Base-by-base conservation (phyloP, 2,329 filamentous ascomycete genomes). In the Fusarium drepaniforme region DNA sequence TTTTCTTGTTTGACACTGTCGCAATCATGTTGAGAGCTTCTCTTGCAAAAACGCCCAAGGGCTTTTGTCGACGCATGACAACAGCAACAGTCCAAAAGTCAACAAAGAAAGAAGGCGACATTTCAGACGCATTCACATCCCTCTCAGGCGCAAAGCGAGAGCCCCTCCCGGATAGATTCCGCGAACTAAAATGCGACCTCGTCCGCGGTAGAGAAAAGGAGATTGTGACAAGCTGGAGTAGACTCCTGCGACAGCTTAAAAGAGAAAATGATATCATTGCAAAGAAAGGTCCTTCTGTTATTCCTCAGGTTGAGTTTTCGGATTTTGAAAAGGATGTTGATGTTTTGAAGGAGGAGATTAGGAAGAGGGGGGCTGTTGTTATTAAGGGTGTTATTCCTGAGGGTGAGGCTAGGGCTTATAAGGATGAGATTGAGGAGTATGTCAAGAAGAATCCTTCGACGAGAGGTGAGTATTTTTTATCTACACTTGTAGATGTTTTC, bases 361-460 rank as follows among this genome's bases (percentile, higher is more conserved):
- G 84, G 69, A 90, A 91, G 75, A 86, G 91, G 2, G 93, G 92
- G 11, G 89, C 87, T 0, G 89, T 89, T 1, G 90, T 95, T 2
- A 86, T 95, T 25, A 87, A 89, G 51, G 90, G 90, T 15, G 93
- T 94, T 5, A 82, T 95, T 16, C 88, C 91, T 0, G 88, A 90
- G 74, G 81, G 84, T 1, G 89, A 93, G 79, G 93, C 93, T 0
- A 83, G 92, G 58, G 85, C 84, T 2, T 93, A 91, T 77, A 95
- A 95, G 82, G 85, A 85, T 11, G 87, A 92, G 69, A 84, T 93
- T 8, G 88, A 91, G 72, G 88, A 90, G 9, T 95, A 95, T 75
- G 88, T 94, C 8, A 83, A 83, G 15, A 86, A 86, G 64, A 95
- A 95, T 78, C 88, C 90, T 0, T 84, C 84, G 5, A 92, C 90